Percentiles rank a stretch among this genome's conserved stretches.
phyloP scores from a whole-genome alignment of 1,284 basidiomycete genomes.

The Peniophora sp. region DNA sequence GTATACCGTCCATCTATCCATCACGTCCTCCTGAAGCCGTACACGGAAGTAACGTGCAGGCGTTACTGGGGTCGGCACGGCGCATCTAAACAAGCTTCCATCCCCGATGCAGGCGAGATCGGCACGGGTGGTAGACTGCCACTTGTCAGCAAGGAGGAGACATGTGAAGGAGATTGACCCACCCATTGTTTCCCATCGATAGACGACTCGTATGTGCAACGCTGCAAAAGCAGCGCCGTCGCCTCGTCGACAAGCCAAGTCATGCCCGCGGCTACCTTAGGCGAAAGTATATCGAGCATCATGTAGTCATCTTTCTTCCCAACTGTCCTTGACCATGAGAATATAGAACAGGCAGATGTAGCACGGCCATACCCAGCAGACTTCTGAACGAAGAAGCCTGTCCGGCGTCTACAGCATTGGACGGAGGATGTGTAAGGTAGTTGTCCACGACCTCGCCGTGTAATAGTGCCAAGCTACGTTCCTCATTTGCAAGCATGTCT shows the following conservation, averaged over 20 bases:
- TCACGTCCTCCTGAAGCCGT: conserved; percentile 21
- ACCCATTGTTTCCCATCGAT: conserved; percentile 36
- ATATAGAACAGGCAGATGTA: background rate
- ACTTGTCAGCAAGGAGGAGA: no score
- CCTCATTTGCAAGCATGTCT: conserved; percentile 35
- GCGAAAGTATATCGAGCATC: conserved; percentile 32
- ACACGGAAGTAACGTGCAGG: conserved; percentile 28
- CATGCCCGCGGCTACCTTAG: conserved; percentile 25
- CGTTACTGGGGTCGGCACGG: background rate
- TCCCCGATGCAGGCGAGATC: background rate
- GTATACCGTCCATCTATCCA: conserved; percentile 33
- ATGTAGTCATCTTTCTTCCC: conserved; percentile 38
- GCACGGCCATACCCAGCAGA: conserved; percentile 23
- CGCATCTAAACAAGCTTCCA: background rate
- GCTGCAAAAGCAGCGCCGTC: conserved; percentile 30
- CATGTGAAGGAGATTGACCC: conserved; percentile 18
- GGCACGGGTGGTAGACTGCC: background rate
- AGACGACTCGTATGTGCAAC: conserved; percentile 30
- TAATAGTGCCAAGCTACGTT: conserved; percentile 24
- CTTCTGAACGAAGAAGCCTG: conserved; percentile 43
- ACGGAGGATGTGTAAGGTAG: conserved; percentile 41
- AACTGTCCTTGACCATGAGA: conserved; percentile 12
- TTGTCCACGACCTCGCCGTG: conserved; percentile 23
- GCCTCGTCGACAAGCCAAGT: conserved; percentile 35
- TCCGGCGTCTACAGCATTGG: conserved; percentile 47